These are phyloP conservation scores for Phaffia tasmanica DNA, from an alignment of 768 basidiomycete genomes.

Conservation along the genomic window DNA sequence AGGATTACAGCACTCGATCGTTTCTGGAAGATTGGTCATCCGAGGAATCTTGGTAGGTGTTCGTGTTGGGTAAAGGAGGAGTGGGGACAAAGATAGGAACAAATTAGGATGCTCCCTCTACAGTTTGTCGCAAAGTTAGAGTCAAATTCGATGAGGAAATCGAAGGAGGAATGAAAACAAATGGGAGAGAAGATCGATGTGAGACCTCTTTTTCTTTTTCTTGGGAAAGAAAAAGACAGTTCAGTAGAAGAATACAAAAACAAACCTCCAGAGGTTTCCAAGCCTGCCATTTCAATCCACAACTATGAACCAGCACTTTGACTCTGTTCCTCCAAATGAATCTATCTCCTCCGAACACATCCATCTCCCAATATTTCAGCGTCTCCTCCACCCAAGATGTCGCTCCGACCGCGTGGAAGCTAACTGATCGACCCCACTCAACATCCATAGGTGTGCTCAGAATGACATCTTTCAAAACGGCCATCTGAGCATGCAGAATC, in stretches of 20 bases:
- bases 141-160: neutral
- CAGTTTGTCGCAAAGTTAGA: neutral
- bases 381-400: conserved; percentile 54
- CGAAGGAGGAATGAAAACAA: neutral
- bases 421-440: conserved; percentile 50
- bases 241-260: conserved; percentile 2
- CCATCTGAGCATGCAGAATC: conserved; percentile 72
- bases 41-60: conserved; percentile 64
- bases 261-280: conserved; percentile 65
- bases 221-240: neutral
- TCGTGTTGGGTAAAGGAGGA: conserved; percentile 3
- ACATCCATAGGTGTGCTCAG: conserved; percentile 34
- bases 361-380: conserved; percentile 50
- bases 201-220: too few species aligned
- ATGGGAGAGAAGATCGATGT: neutral
- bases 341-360: conserved; percentile 27
- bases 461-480: conserved; percentile 47
- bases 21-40: conserved; percentile 50
- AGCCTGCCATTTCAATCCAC: conserved; percentile 65
- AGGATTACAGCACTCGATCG: conserved; percentile 55
- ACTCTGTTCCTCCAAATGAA: conserved; percentile 50
- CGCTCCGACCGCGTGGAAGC: conserved; percentile 67
- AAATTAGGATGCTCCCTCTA: conserved; percentile 64
- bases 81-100: conserved; percentile 66
- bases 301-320: conserved; percentile 82